Evolutionary conservation across 345 rosid genomes (phyloP).

Genomic region (Gossypium turneri): DNA sequence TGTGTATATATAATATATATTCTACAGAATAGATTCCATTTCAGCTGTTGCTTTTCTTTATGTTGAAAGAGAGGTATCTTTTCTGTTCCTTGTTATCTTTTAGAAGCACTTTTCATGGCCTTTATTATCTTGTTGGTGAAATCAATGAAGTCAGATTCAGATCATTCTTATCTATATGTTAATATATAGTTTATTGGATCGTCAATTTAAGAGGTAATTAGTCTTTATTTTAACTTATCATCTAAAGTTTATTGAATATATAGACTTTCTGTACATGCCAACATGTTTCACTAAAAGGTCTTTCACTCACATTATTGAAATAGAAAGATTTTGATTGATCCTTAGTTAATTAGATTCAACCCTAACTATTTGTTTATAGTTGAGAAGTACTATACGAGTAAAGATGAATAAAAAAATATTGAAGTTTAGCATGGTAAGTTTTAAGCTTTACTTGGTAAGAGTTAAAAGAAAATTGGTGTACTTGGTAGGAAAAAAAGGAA

Average conservation of each 20-base stretch:
- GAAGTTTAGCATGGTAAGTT: too few relatives aligned
- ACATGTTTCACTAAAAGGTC: neutral
- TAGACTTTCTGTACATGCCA: neutral
- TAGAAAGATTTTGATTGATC: neutral
- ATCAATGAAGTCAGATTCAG: neutral
- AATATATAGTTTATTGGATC: neutral
- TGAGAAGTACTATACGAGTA: neutral
- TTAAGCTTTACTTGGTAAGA: too few relatives aligned
- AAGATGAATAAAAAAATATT: neutral
- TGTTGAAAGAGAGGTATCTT: conserved; percentile 1
- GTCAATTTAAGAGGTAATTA: neutral
- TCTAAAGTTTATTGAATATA: neutral
- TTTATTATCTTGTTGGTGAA: conserved; percentile 1
- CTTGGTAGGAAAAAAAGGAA: too few relatives aligned
- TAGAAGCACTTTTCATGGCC: neutral
- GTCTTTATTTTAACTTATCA: neutral
- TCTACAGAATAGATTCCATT: conserved; percentile 8
- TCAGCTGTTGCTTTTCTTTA: conserved; percentile 6
- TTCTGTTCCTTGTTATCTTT: neutral
- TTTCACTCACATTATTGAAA: neutral
- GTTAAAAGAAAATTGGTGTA: too few relatives aligned
- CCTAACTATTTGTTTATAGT: too few relatives aligned
- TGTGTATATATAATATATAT: neutral
- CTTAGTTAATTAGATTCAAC: neutral
- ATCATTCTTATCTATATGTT: neutral